Conservation (phyloP, 176 grass and related monocot genomes). For the Hsuehochloa calcarea region DNA sequence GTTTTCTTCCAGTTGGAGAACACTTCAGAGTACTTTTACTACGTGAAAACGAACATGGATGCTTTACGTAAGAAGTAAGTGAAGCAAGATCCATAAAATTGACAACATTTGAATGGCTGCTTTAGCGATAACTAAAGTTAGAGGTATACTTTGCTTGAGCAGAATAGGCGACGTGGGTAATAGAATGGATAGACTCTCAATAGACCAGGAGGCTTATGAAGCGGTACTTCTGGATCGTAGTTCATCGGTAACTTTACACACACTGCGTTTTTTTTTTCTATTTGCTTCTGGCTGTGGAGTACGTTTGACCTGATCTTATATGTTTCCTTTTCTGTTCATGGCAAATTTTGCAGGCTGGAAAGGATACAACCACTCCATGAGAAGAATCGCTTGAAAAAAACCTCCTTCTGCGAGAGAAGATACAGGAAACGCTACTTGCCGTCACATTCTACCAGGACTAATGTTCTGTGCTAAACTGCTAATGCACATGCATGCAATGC, state of each 20-base stretch:
- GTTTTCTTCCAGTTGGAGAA: not conserved
- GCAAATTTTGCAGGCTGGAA: not conserved
- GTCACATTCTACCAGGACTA: not conserved
- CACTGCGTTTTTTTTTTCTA: not conserved
- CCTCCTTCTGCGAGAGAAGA: not conserved
- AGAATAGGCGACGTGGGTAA: not conserved
- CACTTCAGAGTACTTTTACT: constrained; percentile 14
- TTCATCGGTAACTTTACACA: not conserved
- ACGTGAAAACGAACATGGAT: constrained; percentile 28
- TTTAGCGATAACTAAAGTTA: not conserved
- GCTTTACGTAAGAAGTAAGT: constrained; percentile 21
- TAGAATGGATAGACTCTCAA: not conserved
- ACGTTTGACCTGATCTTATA: not conserved
- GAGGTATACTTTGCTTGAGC: not conserved
- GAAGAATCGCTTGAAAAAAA: not conserved
- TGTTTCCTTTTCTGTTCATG: not conserved
- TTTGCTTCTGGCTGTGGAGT: not conserved
- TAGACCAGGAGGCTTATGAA: not conserved
- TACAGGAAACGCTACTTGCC: not conserved
- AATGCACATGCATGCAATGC: not conserved
- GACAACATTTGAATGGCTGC: not conserved
- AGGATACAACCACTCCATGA: not conserved
- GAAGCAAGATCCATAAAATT: not conserved
- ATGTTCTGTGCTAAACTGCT: not conserved
- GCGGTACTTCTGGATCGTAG: not conserved